Evolutionary conservation across 148 eudicot species (phyloP), one percentile per base, ranked within the genome.

Genomic region (Dianthus caryophyllus): DNA sequence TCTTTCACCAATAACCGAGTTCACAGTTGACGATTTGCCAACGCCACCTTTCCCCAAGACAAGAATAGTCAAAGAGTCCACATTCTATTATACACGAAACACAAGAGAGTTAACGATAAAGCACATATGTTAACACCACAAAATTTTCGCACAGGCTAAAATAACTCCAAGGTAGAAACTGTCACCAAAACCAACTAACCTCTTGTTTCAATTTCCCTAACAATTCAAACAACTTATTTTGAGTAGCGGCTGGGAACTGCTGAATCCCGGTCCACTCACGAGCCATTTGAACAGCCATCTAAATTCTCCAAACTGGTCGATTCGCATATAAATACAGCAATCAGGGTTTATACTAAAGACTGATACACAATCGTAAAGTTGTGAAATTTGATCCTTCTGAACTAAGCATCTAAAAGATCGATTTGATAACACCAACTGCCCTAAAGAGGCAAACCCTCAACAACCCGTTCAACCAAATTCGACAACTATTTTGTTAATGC

Each of bases 21-120:
- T 93, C 62, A 93, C 85, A 2, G 91, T 89, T 1, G 98, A 93
- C 10, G 98, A 93, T 72, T 93, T 93, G 54, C 98, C 98, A 69
- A 93, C 96, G 67, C 98, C 98, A 2, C 98, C 86, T 84, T 93
- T 93, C 54, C 98, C 98, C 96, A 94, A 84, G 16, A 94, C 86
- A 46, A 94, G 96, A 68, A 94, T 86, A 9, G 98, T 94, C 84
- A 94, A 72, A 13, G 88, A 80, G 75, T 64, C 73, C 18, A 90
- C 96, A 79, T 86, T 70, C 97, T 94, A 74, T 75, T 75, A 36
- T 30, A 27, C 53, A 63, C 27, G 66, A 9, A 24, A 62, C 20
- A 27, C 38, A 16, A 56, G 62, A 6, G 50, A 33, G 3, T 61
- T 9, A 68, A 29, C 29, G 66, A 29, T 49, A 31, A 49, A 47